These are phyloP conservation scores for Lentinula boryana DNA, from an alignment of 768 basidiomycete genomes.

Conservation along the genomic window DNA sequence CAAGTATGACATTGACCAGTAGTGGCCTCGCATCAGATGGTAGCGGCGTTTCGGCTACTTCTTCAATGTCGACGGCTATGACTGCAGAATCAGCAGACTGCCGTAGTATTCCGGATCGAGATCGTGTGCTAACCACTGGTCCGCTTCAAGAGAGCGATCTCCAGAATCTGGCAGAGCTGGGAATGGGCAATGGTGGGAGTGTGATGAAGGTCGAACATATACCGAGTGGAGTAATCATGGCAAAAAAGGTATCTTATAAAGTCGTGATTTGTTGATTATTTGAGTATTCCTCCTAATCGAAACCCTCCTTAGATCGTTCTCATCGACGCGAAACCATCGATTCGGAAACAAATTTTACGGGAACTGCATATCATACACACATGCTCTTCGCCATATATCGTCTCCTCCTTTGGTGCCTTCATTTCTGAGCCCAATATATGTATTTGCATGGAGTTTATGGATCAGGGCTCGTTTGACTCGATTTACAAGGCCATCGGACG, in stretches of 20 bases:
- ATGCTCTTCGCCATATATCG: conserved; percentile 88
- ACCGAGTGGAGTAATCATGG: conserved; percentile 91
- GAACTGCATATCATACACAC: conserved; percentile 99
- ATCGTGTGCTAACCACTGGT: not conserved
- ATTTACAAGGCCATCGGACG: conserved; percentile 78
- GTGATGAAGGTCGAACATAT: conserved; percentile 94
- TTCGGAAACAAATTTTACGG: conserved; percentile 95
- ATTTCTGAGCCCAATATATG: conserved; percentile 97
- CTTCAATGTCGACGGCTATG: not conserved
- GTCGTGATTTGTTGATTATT: not conserved
- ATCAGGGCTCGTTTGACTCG: conserved; percentile 88
- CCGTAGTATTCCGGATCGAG: not conserved
- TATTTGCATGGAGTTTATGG: conserved; percentile 97
- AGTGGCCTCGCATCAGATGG: not conserved
- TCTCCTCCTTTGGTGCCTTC: conserved; percentile 97
- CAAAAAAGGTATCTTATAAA: conserved; percentile 70
- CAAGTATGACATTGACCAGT: not conserved
- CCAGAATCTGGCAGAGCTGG: conserved; percentile 84
- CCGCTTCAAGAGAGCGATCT: conserved; percentile 81
- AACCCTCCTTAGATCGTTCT: conserved; percentile 66
- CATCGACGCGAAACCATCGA: conserved; percentile 93
- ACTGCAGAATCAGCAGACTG: not conserved
- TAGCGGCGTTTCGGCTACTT: not conserved
- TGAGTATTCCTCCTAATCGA: not conserved
- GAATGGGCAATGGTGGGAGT: conserved; percentile 95